These are phyloP conservation scores for Poa annua DNA, from an alignment of 176 grass and related monocot species.

Conservation along the genomic window DNA sequence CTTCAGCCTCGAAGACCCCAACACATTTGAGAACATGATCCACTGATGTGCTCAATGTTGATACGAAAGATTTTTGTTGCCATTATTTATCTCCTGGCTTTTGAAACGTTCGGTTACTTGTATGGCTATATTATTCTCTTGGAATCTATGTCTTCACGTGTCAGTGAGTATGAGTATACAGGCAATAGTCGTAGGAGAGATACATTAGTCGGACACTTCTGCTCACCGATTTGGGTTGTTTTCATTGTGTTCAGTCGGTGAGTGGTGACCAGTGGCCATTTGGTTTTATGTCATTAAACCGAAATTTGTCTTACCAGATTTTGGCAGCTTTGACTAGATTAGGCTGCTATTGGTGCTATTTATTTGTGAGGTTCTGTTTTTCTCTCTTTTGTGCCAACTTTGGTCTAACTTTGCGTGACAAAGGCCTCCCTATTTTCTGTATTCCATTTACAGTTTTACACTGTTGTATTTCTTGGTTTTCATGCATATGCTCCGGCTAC, in stretches of 20 bases:
- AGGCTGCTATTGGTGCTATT: neutral
- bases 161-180: neutral
- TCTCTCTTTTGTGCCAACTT: neutral
- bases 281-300: constrained; percentile 7
- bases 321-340: constrained; percentile 6
- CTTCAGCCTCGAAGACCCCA: neutral
- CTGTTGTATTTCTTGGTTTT: neutral
- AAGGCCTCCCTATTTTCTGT: neutral
- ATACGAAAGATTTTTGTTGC: neutral
- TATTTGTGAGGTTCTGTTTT: neutral
- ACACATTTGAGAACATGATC: neutral
- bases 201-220: neutral
- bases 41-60: neutral
- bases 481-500: neutral
- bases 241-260: neutral
- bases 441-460: neutral
- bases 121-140: neutral
- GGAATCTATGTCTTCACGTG: neutral
- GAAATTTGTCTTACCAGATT: neutral
- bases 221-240: neutral
- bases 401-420: neutral
- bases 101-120: constrained; percentile 8
- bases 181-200: neutral
- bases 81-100: neutral
- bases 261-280: neutral